Evolutionary conservation across 106 monocot genomes (phyloP).

Genomic region (Narthecium ossifragum): DNA sequence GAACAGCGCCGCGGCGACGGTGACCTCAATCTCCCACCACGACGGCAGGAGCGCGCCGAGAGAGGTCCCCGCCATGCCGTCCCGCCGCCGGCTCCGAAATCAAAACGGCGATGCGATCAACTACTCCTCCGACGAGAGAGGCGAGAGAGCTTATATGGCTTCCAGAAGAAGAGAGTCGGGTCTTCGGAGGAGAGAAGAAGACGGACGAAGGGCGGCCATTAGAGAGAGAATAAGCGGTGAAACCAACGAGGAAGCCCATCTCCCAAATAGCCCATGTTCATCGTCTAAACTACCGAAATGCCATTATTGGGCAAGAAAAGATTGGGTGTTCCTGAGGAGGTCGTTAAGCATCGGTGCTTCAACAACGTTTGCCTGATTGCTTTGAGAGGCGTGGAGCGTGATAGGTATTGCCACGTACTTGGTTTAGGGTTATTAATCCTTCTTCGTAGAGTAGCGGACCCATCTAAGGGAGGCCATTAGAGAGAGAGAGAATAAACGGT

Average conservation of each 20-base stretch:
- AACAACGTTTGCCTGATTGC: too few species aligned
- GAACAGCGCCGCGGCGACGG: slow-evolving; percentile 45
- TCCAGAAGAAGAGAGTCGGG: background rate
- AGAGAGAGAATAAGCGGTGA: slow-evolving; percentile 2
- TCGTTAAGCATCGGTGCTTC: too few species aligned
- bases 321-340: too few species aligned
- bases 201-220: slow-evolving; percentile 3
- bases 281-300: background rate
- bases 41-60: slow-evolving; percentile 47
- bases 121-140: background rate
- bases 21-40: slow-evolving; percentile 71
- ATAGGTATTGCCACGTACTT: too few species aligned
- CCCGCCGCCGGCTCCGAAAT: too few species aligned
- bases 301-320: background rate
- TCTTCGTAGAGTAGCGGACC: too few species aligned
- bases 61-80: slow-evolving; percentile 33
- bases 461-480: slow-evolving; percentile 5
- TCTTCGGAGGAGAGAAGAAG: background rate
- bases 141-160: slow-evolving; percentile 14
- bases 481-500: slow-evolving; percentile 5
- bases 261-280: too few species aligned
- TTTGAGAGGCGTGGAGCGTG: too few species aligned
- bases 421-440: too few species aligned
- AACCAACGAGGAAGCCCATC: background rate
- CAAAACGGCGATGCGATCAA: too few species aligned